A percentile compares a stretch with the other conserved stretches of the same genome.
These are phyloP conservation scores for Apiotrichum veenhuisii DNA, from an alignment of 1,284 basidiomycete species.

Conservation along the genomic window DNA sequence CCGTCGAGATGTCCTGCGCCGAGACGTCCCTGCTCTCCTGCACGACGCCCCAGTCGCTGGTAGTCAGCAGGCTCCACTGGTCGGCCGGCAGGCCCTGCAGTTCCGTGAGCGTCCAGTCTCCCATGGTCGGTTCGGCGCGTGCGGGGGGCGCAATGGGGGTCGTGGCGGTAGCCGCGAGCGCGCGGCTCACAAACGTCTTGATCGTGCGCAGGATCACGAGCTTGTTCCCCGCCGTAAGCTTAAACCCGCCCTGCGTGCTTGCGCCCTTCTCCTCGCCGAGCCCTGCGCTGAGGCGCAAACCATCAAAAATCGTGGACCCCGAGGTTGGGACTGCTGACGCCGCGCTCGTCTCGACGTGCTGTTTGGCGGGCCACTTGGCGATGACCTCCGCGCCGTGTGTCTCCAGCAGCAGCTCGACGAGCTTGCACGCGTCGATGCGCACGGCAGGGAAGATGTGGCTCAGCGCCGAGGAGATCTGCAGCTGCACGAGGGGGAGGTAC, in stretches of 20 bases:
- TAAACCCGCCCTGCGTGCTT: slow-evolving; percentile 33
- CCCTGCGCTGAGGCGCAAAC: slow-evolving; percentile 43
- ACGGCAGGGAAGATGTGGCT: slow-evolving; percentile 94
- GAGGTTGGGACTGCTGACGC: background rate
- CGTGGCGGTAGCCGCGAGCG: slow-evolving; percentile 10
- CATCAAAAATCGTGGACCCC: slow-evolving; percentile 41
- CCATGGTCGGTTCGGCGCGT: background rate
- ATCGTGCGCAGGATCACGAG: slow-evolving; percentile 41
- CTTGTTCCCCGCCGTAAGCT: slow-evolving; percentile 32
- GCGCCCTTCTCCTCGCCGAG: slow-evolving; percentile 44
- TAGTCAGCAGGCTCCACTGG: slow-evolving; percentile 13
- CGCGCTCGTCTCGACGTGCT: background rate
- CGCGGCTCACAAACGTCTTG: slow-evolving; percentile 34
- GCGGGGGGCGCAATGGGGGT: background rate
- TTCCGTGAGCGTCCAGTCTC: slow-evolving; percentile 8
- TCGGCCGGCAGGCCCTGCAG: slow-evolving; percentile 10
- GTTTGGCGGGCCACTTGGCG: slow-evolving; percentile 60
- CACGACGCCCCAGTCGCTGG: slow-evolving; percentile 9
- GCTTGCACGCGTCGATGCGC: slow-evolving; percentile 78
- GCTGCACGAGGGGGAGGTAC: slow-evolving; percentile 67
- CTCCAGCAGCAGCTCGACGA: slow-evolving; percentile 74
- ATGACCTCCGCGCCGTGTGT: slow-evolving; percentile 66
- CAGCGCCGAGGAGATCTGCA: slow-evolving; percentile 85
- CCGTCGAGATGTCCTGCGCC: background rate
- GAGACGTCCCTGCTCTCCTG: background rate